phyloP scores from a whole-genome alignment of 768 basidiomycete genomes.

The Leccinum uliginosum region DNA sequence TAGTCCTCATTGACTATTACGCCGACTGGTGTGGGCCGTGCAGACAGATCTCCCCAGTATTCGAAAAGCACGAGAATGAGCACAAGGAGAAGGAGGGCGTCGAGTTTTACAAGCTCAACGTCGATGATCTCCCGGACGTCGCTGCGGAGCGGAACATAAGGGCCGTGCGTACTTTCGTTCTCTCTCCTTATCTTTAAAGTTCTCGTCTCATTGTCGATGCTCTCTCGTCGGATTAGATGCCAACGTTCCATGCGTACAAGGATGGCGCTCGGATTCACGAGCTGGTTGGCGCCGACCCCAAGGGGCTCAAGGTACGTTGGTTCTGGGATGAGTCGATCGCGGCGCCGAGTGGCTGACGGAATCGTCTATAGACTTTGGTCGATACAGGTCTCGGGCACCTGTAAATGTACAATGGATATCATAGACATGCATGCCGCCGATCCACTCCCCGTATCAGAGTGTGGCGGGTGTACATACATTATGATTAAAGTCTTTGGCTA shows the following conservation, averaged over 20 bases:
- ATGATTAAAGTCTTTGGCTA: too few relatives aligned
- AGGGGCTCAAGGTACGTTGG: neutral
- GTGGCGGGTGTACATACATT: too few relatives aligned
- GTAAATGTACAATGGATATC: neutral
- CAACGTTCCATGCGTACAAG: constrained; percentile 14
- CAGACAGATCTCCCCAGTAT: constrained; percentile 12
- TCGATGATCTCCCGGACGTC: constrained; percentile 50
- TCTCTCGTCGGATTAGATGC: constrained; percentile 12
- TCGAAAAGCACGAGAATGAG: neutral
- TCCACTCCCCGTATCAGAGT: too few relatives aligned
- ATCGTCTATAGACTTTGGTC: neutral
- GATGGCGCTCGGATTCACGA: neutral
- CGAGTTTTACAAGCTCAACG: constrained; percentile 70
- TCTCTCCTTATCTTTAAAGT: neutral
- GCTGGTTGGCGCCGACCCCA: neutral
- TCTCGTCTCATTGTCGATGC: neutral
- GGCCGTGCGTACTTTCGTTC: constrained; percentile 41
- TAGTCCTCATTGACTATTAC: constrained; percentile 19
- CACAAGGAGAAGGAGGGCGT: constrained; percentile 23
- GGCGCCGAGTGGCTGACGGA: neutral
- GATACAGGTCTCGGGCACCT: accelerated
- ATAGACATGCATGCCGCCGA: neutral
- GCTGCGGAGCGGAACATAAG: constrained; percentile 47
- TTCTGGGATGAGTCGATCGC: neutral
- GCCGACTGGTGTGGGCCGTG: constrained; percentile 21